Base-by-base conservation (phyloP, 768 basidiomycete species). In the Rickenella mellea region DNA sequence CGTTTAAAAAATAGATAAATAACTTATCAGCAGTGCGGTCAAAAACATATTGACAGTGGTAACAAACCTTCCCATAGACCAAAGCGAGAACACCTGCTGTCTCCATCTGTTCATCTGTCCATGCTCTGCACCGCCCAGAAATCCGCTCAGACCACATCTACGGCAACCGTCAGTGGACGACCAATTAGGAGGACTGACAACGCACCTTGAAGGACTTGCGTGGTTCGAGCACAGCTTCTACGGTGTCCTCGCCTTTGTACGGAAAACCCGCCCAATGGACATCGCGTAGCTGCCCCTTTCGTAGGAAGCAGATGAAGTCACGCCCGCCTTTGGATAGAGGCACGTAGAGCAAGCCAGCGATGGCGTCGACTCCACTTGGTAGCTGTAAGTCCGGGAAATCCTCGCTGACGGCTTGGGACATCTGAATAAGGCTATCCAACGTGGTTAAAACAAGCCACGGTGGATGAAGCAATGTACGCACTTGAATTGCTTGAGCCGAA, bases 51-150 rank as follows among this genome's bases (percentile, higher is more conserved):
- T 15, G 29, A 31, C n/a, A n/a, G n/a, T 5, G 11, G 27, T 8
- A 2, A 52, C 59, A 12, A 37, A 75, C 77, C 68, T 82, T 82
- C 29, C 82, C 80, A 52, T 88, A 89, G 5, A 89, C 82, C 19
- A 89, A 60, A 5, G 83, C 79, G 12, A 89, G 61, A 9, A 89
- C 83, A 27, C 80, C 79, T 2, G 83, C 85, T 2, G 84, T 88
- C 56, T 88, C 85, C 28, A 88, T 55, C 54, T 89, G 83, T 55
- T 89, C 85, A 42, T 88, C 84, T 6, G 83, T 78, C 86, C 86
- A 91, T 7, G 67, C 65, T 26, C 82, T 66, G 49, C 73, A 78
- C 43, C 77, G 66, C 4, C 84, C 84, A 6, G 74, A 69, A 11
- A 89, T 74, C 1, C 66, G 75, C 59, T 89, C 83, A 0, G 78